Conservation (phyloP, 2,329 filamentous ascomycete species). For the Penicillium sp. region DNA sequence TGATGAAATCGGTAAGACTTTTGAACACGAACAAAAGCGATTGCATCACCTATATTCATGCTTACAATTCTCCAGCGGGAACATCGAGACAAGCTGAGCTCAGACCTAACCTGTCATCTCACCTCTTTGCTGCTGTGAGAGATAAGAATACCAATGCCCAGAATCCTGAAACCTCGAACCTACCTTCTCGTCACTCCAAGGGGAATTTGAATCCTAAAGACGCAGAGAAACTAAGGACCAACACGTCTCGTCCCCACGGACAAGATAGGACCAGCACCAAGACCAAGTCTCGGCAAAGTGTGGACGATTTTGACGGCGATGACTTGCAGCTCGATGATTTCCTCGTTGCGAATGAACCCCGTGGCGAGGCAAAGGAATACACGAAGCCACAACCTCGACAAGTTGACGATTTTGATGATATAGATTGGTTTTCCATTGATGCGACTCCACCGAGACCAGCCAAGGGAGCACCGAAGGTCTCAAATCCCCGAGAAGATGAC, state of each 20-base stretch:
- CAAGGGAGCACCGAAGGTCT: neutral
- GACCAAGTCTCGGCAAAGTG: slow-evolving; percentile 9
- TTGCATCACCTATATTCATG: neutral
- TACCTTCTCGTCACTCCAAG: neutral
- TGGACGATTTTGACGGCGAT: slow-evolving; percentile 55
- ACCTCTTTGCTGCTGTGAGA: slow-evolving; percentile 40
- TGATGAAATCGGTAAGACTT: slow-evolving; percentile 68
- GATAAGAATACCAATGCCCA: neutral
- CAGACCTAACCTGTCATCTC: slow-evolving; percentile 49
- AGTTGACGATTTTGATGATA: slow-evolving; percentile 17
- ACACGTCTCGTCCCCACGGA: slow-evolving; percentile 16
- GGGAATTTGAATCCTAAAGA: slow-evolving; percentile 13
- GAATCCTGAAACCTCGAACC: neutral
- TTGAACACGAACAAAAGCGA: neutral
- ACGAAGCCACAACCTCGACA: neutral
- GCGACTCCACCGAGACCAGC: slow-evolving; percentile 10
- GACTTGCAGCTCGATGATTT: slow-evolving; percentile 55
- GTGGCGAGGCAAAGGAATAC: neutral
- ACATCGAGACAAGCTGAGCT: slow-evolving; percentile 55
- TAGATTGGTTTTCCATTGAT: slow-evolving; percentile 24
- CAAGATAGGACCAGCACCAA: slow-evolving; percentile 20
- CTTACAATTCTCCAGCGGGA: slow-evolving; percentile 47
- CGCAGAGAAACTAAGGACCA: slow-evolving; percentile 14
- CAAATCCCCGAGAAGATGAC: slow-evolving; percentile 5
- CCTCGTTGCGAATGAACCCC: slow-evolving; percentile 31